Conservation (phyloP, 805 yeast species). For the Saccharomycopsis fibuligera region DNA sequence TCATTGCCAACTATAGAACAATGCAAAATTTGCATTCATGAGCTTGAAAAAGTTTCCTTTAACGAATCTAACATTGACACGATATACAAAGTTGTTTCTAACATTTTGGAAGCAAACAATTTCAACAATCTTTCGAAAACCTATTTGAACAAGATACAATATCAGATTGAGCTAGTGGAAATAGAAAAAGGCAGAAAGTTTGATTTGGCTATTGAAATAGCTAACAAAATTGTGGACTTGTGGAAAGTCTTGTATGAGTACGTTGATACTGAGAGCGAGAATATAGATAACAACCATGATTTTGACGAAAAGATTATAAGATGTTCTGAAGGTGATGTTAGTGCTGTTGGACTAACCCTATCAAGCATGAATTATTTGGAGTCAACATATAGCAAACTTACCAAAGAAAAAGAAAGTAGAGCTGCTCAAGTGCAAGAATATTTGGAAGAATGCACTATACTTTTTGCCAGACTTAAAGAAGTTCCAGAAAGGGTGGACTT, state of each 20-base stretch:
- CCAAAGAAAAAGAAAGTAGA: conserved; percentile 32
- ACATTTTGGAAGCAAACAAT: conserved; percentile 19
- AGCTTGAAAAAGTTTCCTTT: conserved; percentile 16
- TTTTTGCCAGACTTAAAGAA: conserved; percentile 57
- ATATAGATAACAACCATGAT: neutral
- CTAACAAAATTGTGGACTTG: conserved; percentile 14
- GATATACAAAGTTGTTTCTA: conserved; percentile 13
- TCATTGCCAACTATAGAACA: conserved; percentile 17
- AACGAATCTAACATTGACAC: conserved; percentile 21
- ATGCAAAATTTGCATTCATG: conserved; percentile 17
- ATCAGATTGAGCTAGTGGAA: conserved; percentile 18
- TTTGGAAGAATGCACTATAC: conserved; percentile 35
- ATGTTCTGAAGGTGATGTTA: conserved; percentile 19
- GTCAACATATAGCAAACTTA: conserved; percentile 29
- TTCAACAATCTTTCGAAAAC: conserved; percentile 23
- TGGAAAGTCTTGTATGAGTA: conserved; percentile 15
- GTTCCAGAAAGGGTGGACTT: conserved; percentile 33
- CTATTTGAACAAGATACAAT: conserved; percentile 16
- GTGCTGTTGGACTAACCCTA: conserved; percentile 11
- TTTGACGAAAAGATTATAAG: conserved; percentile 14
- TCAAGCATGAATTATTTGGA: conserved; percentile 27
- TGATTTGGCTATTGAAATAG: conserved; percentile 10
- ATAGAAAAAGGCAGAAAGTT: conserved; percentile 21
- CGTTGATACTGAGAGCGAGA: neutral
- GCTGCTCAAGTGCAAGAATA: conserved; percentile 26